phyloP scores from a whole-genome alignment of 352 stramenopile species.

The Thalassiosira gravida region DNA sequence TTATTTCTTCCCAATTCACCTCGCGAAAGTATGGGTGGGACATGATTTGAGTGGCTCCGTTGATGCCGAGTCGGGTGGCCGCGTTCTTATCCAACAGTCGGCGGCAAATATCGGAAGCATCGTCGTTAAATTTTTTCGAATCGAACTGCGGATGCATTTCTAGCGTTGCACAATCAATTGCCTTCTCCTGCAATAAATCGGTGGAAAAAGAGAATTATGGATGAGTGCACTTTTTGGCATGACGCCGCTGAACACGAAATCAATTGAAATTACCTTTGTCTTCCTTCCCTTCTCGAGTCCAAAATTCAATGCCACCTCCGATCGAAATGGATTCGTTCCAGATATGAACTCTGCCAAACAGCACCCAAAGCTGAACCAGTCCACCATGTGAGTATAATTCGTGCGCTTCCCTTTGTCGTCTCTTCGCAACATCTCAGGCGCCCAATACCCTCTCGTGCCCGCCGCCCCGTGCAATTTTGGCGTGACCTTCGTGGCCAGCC shows the following conservation, averaged over 20 bases:
- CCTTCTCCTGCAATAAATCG: slow-evolving; percentile 80
- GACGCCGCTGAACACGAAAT: no score
- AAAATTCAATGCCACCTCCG: slow-evolving; percentile 91
- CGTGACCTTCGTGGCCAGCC: slow-evolving; percentile 84
- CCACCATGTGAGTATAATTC: slow-evolving; percentile 92
- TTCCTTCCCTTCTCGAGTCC: slow-evolving; percentile 88
- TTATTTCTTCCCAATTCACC: slow-evolving; percentile 88
- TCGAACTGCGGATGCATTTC: slow-evolving; percentile 88
- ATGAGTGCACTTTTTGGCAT: no score
- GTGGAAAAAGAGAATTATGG: slow-evolving; percentile 16
- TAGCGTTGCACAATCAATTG: slow-evolving; percentile 87
- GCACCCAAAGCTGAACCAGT: slow-evolving; percentile 98
- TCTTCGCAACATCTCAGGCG: slow-evolving; percentile 94
- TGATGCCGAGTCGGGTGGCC: slow-evolving; percentile 89
- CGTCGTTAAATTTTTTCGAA: slow-evolving; percentile 78
- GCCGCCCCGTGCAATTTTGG: slow-evolving; percentile 80
- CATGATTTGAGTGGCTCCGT: slow-evolving; percentile 89
- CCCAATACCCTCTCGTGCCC: slow-evolving; percentile 91
- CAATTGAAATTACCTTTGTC: slow-evolving; percentile 69
- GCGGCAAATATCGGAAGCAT: slow-evolving; percentile 87
- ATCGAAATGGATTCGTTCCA: slow-evolving; percentile 95
- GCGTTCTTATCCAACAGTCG: slow-evolving; percentile 92
- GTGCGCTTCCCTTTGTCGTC: slow-evolving; percentile 90
- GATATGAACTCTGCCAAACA: slow-evolving; percentile 96
- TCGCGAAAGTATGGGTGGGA: slow-evolving; percentile 90